phyloP scores from a whole-genome alignment of 1,139 yeast species.

The Candida freyschussii region DNA sequence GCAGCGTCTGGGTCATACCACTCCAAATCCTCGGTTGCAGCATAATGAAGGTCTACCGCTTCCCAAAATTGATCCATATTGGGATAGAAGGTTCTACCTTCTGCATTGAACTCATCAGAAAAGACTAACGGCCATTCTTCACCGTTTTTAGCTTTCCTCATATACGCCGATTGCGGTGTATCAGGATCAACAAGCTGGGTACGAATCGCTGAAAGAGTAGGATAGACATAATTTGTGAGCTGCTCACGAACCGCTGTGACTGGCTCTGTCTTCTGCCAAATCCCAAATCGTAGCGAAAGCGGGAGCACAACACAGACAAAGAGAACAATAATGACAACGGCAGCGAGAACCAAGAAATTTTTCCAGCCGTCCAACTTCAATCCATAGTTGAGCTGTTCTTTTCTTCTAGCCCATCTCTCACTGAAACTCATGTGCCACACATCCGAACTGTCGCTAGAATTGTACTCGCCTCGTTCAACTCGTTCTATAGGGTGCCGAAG shows the following conservation, averaged over 20 bases:
- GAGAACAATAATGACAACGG: slow-evolving; percentile 1
- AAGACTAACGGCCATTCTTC: slow-evolving; percentile 67
- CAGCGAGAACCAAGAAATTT: slow-evolving; percentile 6
- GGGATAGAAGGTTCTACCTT: slow-evolving; percentile 76
- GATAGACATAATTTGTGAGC: slow-evolving; percentile 55
- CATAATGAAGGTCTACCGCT: slow-evolving; percentile 72
- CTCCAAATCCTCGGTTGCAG: slow-evolving; percentile 76
- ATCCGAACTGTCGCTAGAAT: background rate
- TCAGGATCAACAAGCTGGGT: slow-evolving; percentile 68
- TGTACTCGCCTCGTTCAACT: background rate
- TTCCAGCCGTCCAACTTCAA: slow-evolving; percentile 4
- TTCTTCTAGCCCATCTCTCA: slow-evolving; percentile 3
- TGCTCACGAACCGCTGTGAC: slow-evolving; percentile 32
- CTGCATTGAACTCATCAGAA: slow-evolving; percentile 79
- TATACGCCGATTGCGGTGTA: slow-evolving; percentile 56
- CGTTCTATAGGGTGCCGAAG: background rate
- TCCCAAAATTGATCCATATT: slow-evolving; percentile 85
- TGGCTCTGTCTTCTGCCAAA: slow-evolving; percentile 1
- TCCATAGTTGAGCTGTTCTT: background rate
- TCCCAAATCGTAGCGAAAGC: slow-evolving; percentile 22
- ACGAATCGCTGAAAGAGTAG: slow-evolving; percentile 57
- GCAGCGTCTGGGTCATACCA: slow-evolving; percentile 88
- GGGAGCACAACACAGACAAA: slow-evolving; percentile 48
- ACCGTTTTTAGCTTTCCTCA: slow-evolving; percentile 47
- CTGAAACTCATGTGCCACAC: slow-evolving; percentile 3